Percentiles rank a stretch among this genome's conserved stretches.
phyloP scores from a whole-genome alignment of 345 rosid genomes.

The Pelargonium nanum region DNA sequence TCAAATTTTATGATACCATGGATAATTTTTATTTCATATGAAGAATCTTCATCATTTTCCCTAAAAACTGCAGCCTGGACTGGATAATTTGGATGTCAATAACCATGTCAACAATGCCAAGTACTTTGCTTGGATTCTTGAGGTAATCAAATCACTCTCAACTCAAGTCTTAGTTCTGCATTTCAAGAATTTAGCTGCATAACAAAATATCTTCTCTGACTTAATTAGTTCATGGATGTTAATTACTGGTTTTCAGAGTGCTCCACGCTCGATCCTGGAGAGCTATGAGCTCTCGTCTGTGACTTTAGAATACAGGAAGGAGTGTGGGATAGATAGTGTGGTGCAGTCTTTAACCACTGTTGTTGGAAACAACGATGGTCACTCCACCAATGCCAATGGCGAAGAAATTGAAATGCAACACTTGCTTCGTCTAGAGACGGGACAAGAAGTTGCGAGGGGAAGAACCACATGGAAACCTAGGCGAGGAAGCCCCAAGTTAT shows the following conservation, averaged over 20 bases:
- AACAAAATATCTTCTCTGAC: too few relatives aligned
- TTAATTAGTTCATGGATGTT: not conserved
- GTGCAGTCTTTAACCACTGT: slow-evolving; percentile 16
- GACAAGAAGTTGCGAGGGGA: slow-evolving; percentile 12
- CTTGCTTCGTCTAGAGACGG: slow-evolving; percentile 13
- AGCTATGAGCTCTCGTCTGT: slow-evolving; percentile 13
- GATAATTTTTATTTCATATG: too few relatives aligned
- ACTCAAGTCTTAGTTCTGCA: slow-evolving; percentile 1
- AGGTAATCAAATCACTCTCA: not conserved
- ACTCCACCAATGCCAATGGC: not conserved
- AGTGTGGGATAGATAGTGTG: slow-evolving; percentile 11
- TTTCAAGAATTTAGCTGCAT: not conserved
- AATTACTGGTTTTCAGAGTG: slow-evolving; percentile 6
- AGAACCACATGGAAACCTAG: slow-evolving; percentile 17
- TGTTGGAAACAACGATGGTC: too few relatives aligned
- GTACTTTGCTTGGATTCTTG: slow-evolving; percentile 5
- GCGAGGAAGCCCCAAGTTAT: too few relatives aligned
- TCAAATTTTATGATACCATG: too few relatives aligned
- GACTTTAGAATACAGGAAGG: slow-evolving; percentile 16
- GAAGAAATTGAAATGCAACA: slow-evolving; percentile 17
- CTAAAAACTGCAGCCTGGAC: slow-evolving; percentile 11
- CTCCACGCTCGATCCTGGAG: slow-evolving; percentile 12
- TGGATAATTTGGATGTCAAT: slow-evolving; percentile 15
- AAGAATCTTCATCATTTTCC: not conserved
- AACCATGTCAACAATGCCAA: slow-evolving; percentile 13